phyloP scores from a whole-genome alignment of 1,284 basidiomycete genomes.

The Cutaneotrichosporon cutaneum region DNA sequence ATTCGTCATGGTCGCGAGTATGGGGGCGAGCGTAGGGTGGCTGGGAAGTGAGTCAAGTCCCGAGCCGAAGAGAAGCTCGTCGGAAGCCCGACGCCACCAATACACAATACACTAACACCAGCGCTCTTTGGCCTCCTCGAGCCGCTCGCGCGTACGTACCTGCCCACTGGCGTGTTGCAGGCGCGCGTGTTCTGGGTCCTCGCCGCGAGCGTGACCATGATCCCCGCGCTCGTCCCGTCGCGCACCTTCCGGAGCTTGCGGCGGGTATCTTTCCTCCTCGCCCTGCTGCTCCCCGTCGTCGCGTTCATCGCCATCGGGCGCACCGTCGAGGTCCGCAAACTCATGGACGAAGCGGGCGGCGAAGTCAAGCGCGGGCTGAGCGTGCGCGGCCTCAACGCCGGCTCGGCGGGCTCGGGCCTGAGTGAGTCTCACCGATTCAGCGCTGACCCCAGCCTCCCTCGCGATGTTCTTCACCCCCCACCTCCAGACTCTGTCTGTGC shows the following conservation, averaged over 20 bases:
- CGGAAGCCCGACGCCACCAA: no score
- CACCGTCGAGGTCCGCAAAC: conserved; percentile 49
- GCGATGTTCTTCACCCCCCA: conserved; percentile 52
- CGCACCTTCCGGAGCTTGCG: conserved; percentile 35
- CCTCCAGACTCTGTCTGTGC: conserved; percentile 50
- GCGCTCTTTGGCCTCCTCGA: conserved; percentile 42
- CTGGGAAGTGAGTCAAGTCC: conserved; percentile 48
- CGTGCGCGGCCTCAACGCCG: conserved; percentile 32
- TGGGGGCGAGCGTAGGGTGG: conserved; percentile 45
- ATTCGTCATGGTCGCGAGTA: conserved; percentile 38
- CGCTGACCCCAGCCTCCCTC: conserved; percentile 40
- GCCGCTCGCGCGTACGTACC: conserved; percentile 39
- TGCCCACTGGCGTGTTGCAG: conserved; percentile 31
- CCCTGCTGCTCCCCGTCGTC: conserved; percentile 46
- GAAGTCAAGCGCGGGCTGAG: conserved; percentile 6
- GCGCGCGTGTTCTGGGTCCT: conserved; percentile 45
- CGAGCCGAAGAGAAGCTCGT: no score
- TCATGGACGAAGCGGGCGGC: conserved; percentile 24
- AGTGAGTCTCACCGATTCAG: conserved; percentile 26
- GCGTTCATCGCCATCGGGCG: conserved; percentile 51
- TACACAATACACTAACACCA: conserved; percentile 18
- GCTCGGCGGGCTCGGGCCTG: conserved; percentile 44
- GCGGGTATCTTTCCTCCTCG: conserved; percentile 33
- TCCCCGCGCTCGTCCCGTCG: conserved; percentile 45
- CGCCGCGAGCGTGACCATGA: conserved; percentile 36